These are phyloP conservation scores for Coemansia sp. DNA, from an alignment of 192 early-diverging fungal genomes.

Conservation along the genomic window DNA sequence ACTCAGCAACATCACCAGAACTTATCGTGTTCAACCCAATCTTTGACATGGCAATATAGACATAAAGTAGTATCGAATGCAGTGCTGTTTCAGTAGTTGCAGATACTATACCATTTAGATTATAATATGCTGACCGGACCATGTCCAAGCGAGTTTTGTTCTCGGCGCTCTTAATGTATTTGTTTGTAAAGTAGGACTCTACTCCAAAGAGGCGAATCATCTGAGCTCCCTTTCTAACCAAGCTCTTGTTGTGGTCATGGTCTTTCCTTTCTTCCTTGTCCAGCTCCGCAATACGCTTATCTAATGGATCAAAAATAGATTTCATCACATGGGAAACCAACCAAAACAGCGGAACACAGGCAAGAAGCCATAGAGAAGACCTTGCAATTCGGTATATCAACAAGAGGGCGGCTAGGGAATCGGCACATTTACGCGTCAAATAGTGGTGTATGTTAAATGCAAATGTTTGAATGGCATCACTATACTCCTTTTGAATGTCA, in stretches of 20 bases:
- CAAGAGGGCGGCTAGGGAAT: background rate
- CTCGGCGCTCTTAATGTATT: slow-evolving; percentile 60
- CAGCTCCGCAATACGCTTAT: background rate
- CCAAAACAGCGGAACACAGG: background rate
- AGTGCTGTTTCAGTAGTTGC: background rate
- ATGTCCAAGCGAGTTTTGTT: slow-evolving; percentile 48
- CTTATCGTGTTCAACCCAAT: background rate
- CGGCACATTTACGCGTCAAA: background rate
- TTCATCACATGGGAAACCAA: background rate
- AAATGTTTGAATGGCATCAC: background rate
- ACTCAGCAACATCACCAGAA: background rate
- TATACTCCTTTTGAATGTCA: background rate
- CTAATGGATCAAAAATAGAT: background rate
- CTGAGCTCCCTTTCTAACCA: slow-evolving; percentile 10
- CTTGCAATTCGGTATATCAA: background rate
- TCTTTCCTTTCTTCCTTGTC: no score
- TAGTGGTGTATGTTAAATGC: no score
- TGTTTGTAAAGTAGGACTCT: slow-evolving; percentile 56
- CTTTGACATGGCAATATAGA: slow-evolving; percentile 2
- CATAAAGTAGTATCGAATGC: background rate
- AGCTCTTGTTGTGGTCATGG: background rate
- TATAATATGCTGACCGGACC: background rate
- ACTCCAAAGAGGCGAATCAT: slow-evolving; percentile 66
- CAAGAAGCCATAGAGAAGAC: background rate
- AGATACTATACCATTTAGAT: background rate